Conservation (phyloP, 169 alveolate species). For the Eimeria tenella region DNA sequence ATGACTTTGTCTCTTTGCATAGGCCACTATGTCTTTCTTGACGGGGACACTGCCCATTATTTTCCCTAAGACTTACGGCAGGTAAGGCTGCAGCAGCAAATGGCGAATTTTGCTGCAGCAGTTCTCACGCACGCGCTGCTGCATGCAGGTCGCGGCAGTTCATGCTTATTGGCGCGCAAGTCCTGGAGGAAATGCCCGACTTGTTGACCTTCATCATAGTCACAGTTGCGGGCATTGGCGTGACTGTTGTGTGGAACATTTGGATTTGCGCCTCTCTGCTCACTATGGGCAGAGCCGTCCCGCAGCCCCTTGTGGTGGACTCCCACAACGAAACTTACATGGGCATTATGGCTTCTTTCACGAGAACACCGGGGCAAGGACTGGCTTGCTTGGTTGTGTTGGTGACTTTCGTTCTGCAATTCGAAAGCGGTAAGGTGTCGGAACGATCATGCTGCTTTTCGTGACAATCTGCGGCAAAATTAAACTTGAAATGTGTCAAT, state of each 20-base stretch:
- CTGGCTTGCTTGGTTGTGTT: slow-evolving; percentile 31
- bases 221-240: slow-evolving; percentile 10
- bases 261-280: slow-evolving; percentile 57
- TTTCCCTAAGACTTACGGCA: slow-evolving; percentile 48
- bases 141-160: slow-evolving; percentile 35
- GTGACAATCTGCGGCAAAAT: too few species aligned
- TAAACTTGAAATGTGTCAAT: too few species aligned
- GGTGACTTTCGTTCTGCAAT: slow-evolving; percentile 10
- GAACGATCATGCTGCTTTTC: too few species aligned
- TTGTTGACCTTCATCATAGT: background rate
- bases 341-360: slow-evolving; percentile 48
- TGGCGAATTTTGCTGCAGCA: background rate
- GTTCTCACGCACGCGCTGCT: background rate
- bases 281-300: slow-evolving; percentile 58
- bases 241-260: slow-evolving; percentile 20
- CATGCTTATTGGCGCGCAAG: slow-evolving; percentile 57
- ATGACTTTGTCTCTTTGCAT: background rate
- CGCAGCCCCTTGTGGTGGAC: slow-evolving; percentile 25
- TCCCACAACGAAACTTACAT: slow-evolving; percentile 9
- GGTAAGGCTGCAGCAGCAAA: background rate
- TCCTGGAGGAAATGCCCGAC: slow-evolving; percentile 57
- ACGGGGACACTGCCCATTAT: slow-evolving; percentile 44
- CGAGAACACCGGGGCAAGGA: slow-evolving; percentile 24
- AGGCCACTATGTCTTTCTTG: slow-evolving; percentile 1
- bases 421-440: slow-evolving; percentile 36